Evolutionary conservation across 192 early-diverging fungal species (phyloP), one percentile per base, ranked within the genome.

Genomic region (Gryganskiella cystojenkinii): DNA sequence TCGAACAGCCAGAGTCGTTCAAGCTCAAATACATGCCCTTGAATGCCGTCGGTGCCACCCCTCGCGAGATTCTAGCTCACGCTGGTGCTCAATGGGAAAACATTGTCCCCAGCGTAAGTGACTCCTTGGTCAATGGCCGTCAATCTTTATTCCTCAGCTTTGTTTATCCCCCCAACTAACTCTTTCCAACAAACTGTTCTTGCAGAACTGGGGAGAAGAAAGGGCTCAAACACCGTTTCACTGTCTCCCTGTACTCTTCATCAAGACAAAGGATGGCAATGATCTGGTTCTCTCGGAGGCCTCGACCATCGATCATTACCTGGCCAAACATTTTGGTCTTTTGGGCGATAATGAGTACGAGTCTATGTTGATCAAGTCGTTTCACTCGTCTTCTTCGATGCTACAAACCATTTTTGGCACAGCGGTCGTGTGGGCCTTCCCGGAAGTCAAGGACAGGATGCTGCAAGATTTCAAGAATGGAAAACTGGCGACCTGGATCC

Each of bases 321-420:
- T 74, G 10, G 64, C 64, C 47, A 66, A 67, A 17, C 51, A 51
- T 5, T 67, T 74, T 25, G 22, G 42, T 30, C 71, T 74, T 4
- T 45, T 74, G 51, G 71, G 71, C 20, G 44, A 61, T 19, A 74
- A 74, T 42, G 71, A 74, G 4, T 74, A 65, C 31, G 64, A 74
- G 17, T 63, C 66, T 10, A 30, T 15, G 8, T 8, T 61, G 11
- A 51, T 74, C 51, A 67, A 67, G 52, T 34, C 34, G 4, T 61
- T 66, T 43, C 63, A 74, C 43, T 56, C 49, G 2, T 66, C 58
- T 15, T 49, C 56, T 22, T n/a, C 43, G 15, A 22, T 13, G 2
- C 1, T 42, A 20, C 50, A 30, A 47, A 44, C 10, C 19, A 8
- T 3, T 13, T 59, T 47, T 54, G 20, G 44, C 3, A 28, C 20